Evolutionary conservation across 1,284 basidiomycete species (phyloP), one percentile per base, ranked within the genome.

Genomic region (Exsudoporus floridanus): DNA sequence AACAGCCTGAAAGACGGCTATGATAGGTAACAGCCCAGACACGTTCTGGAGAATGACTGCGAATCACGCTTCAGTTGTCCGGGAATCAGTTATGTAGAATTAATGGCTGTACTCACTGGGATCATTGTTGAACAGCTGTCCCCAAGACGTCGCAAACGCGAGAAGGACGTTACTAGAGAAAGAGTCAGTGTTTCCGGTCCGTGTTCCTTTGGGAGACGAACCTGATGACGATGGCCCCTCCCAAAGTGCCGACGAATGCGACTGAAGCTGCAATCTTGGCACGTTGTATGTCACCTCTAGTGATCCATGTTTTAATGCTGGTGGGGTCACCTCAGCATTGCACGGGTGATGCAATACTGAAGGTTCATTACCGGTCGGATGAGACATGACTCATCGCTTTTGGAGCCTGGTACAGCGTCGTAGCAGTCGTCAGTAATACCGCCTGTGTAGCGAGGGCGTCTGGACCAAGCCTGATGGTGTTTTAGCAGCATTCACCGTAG

Each of bases 381-480:
- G 65, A 60, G 27, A 54, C 58, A 16, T 40, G 55, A 31, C 46
- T 42, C 25, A 61, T 23, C 10, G 62, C 59, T 19, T 54, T 65
- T 5, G 64, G 63, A 16, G 44, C 59, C 41, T 66, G 61, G 40
- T 62, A 46, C 28, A 68, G 30, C n/a, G 60, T 64, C 39, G 62
- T 65, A 41, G 55, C 54, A 3, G 64, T 68, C 35, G 61, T 51
- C 27, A 56, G 60, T 27, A 69, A 39, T 16, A 65, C 50, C 1
- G 67, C 64, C 42, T 68, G 64, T 16, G 63, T 68, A 31, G 63
- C 65, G 14, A 66, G 61, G 16, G 63, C 59, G n/a, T 60, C 39
- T 33, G 67, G 56, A 28, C 67, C 65, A 6, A 67, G 47, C 39
- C 64, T 66, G 41, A 25, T 4, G 25, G 44, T 28, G 19, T 33